Evolutionary conservation across 495 filamentous ascomycete genomes (phyloP).

Genomic region (Hyaloscypha hepaticicola): DNA sequence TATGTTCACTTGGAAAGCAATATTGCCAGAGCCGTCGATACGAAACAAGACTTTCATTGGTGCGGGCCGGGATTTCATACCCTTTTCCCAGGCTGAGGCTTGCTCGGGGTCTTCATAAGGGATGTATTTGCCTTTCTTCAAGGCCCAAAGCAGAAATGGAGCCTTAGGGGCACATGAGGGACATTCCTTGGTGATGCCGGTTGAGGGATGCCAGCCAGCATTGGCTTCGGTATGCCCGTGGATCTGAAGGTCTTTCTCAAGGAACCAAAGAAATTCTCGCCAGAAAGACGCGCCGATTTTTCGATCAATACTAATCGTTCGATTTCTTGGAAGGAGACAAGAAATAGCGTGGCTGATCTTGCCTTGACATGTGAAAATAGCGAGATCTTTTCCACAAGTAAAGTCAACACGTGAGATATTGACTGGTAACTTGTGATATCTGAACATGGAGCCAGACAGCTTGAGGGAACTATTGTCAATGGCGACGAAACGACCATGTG

Average conservation of each 20-base stretch:
- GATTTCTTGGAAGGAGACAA: neutral
- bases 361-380: neutral
- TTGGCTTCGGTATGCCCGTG: constrained; percentile 13
- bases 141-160: constrained; percentile 36
- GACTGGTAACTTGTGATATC: neutral
- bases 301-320: neutral
- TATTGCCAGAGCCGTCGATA: constrained; percentile 31
- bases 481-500: constrained; percentile 1
- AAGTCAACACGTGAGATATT: neutral
- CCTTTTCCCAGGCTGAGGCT: constrained; percentile 37
- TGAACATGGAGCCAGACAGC: neutral
- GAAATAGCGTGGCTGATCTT: neutral
- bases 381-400: neutral
- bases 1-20: constrained; percentile 47
- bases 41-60: constrained; percentile 46
- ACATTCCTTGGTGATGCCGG: constrained; percentile 21
- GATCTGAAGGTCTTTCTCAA: constrained; percentile 29
- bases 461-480: neutral
- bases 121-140: constrained; percentile 29
- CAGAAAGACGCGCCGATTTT: neutral
- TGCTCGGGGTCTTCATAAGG: constrained; percentile 37
- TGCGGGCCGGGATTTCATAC: constrained; percentile 43
- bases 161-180: constrained; percentile 36
- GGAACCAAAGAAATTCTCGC: constrained; percentile 36
- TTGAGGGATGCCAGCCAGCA: constrained; percentile 8